Conservation (phyloP, 2,329 filamentous ascomycete genomes). For the Fusarium albosuccineum region DNA sequence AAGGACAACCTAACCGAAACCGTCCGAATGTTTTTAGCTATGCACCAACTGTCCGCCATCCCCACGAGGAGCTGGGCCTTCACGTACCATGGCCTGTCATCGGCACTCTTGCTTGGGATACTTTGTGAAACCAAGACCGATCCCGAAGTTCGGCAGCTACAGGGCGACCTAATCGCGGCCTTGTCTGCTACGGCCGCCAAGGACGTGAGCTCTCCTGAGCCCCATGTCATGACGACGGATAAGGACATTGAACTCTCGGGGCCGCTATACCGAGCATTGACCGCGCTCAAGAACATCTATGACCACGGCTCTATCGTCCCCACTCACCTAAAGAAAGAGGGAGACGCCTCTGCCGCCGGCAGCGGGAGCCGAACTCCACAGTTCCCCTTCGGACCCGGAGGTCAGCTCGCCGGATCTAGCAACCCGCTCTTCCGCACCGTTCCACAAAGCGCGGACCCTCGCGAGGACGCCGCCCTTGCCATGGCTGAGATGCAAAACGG, state of each 20-base stretch:
- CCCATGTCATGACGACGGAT: slow-evolving; percentile 67
- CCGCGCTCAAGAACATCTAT: slow-evolving; percentile 74
- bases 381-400: slow-evolving; percentile 42
- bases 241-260: slow-evolving; percentile 73
- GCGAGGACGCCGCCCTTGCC: slow-evolving; percentile 72
- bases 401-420: slow-evolving; percentile 39
- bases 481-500: slow-evolving; percentile 75
- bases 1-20: slow-evolving; percentile 74
- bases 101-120: slow-evolving; percentile 73
- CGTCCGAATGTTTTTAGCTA: slow-evolving; percentile 76
- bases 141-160: slow-evolving; percentile 72
- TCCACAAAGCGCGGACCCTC: slow-evolving; percentile 60
- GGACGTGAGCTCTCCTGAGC: slow-evolving; percentile 67
- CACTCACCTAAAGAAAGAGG: slow-evolving; percentile 63
- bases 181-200: slow-evolving; percentile 74
- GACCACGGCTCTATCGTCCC: slow-evolving; percentile 72
- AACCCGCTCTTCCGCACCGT: slow-evolving; percentile 46
- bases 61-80: slow-evolving; percentile 77
- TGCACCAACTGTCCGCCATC: slow-evolving; percentile 76
- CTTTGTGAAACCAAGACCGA: slow-evolving; percentile 73
- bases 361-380: slow-evolving; percentile 62
- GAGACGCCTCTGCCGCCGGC: slow-evolving; percentile 58
- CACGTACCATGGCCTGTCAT: slow-evolving; percentile 76
- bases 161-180: slow-evolving; percentile 73
- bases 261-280: slow-evolving; percentile 70